A percentile compares a stretch with the other conserved stretches of the same genome.
These are phyloP conservation scores for Kodamaea restingae DNA, from an alignment of 805 yeast species.

Conservation along the genomic window DNA sequence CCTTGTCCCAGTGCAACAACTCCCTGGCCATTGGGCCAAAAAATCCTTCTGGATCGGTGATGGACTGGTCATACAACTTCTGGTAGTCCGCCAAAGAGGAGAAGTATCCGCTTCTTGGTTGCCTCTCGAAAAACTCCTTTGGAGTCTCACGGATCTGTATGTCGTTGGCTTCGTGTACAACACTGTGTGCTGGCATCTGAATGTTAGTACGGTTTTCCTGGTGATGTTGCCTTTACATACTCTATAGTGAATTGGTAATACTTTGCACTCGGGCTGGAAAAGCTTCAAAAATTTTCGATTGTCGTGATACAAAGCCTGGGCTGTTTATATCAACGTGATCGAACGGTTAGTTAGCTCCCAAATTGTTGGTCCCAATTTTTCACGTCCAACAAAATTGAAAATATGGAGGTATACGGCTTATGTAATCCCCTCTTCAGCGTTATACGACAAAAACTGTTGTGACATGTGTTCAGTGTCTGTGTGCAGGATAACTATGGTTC, in stretches of 20 bases:
- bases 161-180: conserved; percentile 61
- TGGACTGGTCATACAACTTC: conserved; percentile 65
- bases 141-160: conserved; percentile 50
- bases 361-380: conserved; percentile 4
- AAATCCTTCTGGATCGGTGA: conserved; percentile 74
- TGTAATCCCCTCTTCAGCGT: conserved; percentile 9
- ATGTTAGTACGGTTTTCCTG: conserved; percentile 2
- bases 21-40: conserved; percentile 75
- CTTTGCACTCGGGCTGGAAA: neutral
- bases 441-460: conserved; percentile 6
- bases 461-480: neutral
- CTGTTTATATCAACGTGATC: neutral
- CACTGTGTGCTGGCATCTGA: conserved; percentile 31
- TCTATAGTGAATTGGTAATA: neutral
- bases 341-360: neutral
- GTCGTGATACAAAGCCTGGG: conserved; percentile 1
- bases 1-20: conserved; percentile 74
- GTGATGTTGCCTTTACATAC: neutral
- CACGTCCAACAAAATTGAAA: conserved; percentile 8
- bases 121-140: conserved; percentile 49
- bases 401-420: conserved; percentile 2
- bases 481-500: conserved; percentile 2
- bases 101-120: conserved; percentile 60
- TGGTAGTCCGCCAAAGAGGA: conserved; percentile 64
- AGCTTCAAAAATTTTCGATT: neutral